Evolutionary conservation across 371 early-diverging fungal genomes (phyloP).

Genomic region (Dichotomocladium elegans): DNA sequence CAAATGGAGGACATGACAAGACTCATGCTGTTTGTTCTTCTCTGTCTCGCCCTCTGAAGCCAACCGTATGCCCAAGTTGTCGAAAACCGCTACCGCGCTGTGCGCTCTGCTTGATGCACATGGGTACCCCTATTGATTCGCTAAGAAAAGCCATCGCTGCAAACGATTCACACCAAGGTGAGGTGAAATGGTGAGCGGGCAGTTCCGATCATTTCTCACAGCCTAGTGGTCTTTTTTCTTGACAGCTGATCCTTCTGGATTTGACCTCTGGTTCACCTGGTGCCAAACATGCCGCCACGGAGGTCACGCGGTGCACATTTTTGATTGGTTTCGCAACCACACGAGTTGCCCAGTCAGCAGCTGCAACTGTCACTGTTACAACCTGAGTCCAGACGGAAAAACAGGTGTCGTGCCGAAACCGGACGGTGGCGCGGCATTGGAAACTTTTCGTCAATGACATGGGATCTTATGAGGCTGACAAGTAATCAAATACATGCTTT

Average conservation of each 20-base stretch:
- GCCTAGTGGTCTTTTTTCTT: neutral
- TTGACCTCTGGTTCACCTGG: constrained; percentile 97
- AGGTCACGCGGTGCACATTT: constrained; percentile 88
- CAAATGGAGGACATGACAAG: neutral
- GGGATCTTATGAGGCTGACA: too few species aligned
- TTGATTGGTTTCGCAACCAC: constrained; percentile 87
- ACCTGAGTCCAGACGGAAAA: neutral
- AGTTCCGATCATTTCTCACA: neutral
- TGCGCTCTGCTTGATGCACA: constrained; percentile 81
- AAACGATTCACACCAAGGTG: constrained; percentile 41
- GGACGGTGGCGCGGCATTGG: too few species aligned
- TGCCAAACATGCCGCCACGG: constrained; percentile 96
- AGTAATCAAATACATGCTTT: too few species aligned
- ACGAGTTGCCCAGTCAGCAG: constrained; percentile 85
- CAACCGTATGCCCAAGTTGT: constrained; percentile 82
- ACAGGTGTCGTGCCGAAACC: too few species aligned
- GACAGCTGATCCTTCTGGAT: constrained; percentile 52
- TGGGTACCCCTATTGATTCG: constrained; percentile 76
- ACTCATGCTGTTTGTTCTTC: neutral
- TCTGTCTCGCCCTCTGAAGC: constrained; percentile 40
- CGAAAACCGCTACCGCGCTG: constrained; percentile 90
- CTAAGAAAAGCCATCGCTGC: constrained; percentile 38
- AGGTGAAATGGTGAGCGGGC: neutral
- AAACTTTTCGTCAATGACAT: too few species aligned
- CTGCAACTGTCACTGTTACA: constrained; percentile 70